These are phyloP conservation scores for Fusarium buharicum DNA, from an alignment of 2,329 filamentous ascomycete species.

Conservation along the genomic window DNA sequence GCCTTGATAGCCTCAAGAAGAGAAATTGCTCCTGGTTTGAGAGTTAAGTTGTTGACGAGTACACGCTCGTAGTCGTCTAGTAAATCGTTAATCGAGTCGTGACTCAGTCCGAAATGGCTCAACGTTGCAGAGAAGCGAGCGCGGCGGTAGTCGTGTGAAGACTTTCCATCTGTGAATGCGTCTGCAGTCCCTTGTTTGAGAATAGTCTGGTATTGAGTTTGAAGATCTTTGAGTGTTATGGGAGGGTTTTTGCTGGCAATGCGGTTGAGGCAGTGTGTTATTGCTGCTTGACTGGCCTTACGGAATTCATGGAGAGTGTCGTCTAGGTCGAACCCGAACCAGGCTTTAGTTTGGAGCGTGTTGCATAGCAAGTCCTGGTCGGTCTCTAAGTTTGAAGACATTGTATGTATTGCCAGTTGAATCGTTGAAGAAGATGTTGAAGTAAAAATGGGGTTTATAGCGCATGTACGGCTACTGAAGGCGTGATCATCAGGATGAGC, in stretches of 20 bases:
- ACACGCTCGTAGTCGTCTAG: constrained; percentile 47
- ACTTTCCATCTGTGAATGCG: constrained; percentile 58
- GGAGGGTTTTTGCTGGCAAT: constrained; percentile 38
- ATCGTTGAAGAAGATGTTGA: not conserved
- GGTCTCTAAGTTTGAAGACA: rapidly evolving
- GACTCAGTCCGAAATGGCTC: constrained; percentile 37
- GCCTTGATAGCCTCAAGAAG: constrained; percentile 50
- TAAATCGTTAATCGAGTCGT: constrained; percentile 37
- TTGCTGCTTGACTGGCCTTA: constrained; percentile 52
- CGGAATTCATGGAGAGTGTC: constrained; percentile 61
- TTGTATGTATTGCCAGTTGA: not conserved
- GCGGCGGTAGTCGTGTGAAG: constrained; percentile 55
- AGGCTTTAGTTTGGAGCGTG: constrained; percentile 39
- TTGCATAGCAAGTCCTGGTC: not conserved
- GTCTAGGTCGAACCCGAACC: constrained; percentile 61
- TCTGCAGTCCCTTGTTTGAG: constrained; percentile 49
- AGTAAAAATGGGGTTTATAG: not conserved
- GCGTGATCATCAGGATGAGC: not conserved
- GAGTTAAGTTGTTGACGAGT: constrained; percentile 45
- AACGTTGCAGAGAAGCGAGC: constrained; percentile 53
- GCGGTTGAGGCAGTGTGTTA: constrained; percentile 45
- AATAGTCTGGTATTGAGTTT: constrained; percentile 48
- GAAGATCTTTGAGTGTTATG: constrained; percentile 17
- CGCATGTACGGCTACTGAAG: not conserved
- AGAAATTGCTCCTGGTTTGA: constrained; percentile 52